Percentiles rank a stretch among this genome's conserved stretches.
These are phyloP conservation scores for Globisporangium splendens DNA, from an alignment of 352 stramenopile genomes.

Conservation along the genomic window DNA sequence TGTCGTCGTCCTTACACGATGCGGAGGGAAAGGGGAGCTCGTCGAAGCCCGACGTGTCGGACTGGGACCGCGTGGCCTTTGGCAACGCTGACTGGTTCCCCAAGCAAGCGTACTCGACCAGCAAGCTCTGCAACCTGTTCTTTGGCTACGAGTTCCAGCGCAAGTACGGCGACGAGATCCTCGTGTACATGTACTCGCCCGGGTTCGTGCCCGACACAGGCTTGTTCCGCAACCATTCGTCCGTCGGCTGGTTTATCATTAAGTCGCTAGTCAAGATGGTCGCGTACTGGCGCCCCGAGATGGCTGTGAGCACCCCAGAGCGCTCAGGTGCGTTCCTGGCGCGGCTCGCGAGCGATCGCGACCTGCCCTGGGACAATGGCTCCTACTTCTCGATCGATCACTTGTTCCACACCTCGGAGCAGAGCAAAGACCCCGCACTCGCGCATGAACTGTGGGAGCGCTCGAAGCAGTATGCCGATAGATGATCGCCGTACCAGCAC, in stretches of 20 bases:
- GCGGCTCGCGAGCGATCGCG: conserved; percentile 26
- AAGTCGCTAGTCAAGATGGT: conserved; percentile 27
- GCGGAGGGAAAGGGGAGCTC: conserved; percentile 5
- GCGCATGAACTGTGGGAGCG: conserved; percentile 28
- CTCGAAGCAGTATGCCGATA: conserved; percentile 13
- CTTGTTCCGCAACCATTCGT: conserved; percentile 33
- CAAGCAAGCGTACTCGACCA: conserved; percentile 27
- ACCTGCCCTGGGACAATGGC: conserved; percentile 27
- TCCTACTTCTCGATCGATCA: conserved; percentile 36
- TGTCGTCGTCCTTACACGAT: conserved; percentile 30
- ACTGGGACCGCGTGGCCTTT: conserved; percentile 30
- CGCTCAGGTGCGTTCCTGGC: conserved; percentile 29
- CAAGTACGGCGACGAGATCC: conserved; percentile 17
- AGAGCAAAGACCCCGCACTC: conserved; percentile 26
- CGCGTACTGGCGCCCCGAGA: conserved; percentile 16
- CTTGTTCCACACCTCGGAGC: conserved; percentile 26
- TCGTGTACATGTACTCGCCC: conserved; percentile 34
- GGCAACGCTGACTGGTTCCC: conserved; percentile 15
- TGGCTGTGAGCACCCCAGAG: conserved; percentile 26
- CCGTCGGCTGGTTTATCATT: conserved; percentile 20
- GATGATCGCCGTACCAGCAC: background rate
- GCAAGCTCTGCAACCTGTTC: conserved; percentile 43
- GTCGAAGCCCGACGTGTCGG: conserved; percentile 21
- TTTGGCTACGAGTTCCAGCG: conserved; percentile 39
- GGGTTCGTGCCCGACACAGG: conserved; percentile 34